phyloP scores from a whole-genome alignment of 2,329 filamentous ascomycete species.

The Hymenoscyphus fraxineus region DNA sequence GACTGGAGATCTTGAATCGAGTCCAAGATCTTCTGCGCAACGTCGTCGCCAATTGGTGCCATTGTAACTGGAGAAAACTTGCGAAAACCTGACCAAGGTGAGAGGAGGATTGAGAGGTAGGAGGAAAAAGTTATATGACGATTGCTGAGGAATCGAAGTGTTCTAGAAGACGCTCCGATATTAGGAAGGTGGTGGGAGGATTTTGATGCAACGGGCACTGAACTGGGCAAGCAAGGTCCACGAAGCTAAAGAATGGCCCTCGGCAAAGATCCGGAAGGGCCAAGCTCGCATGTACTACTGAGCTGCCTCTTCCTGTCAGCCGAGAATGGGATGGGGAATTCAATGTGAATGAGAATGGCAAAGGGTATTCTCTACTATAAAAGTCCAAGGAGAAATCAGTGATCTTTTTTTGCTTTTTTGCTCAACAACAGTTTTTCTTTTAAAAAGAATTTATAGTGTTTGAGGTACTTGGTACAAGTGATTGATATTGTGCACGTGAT shows the following conservation, averaged over 20 bases:
- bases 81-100: conserved; percentile 30
- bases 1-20: conserved; percentile 79
- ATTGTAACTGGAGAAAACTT: conserved; percentile 51
- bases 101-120: conserved; percentile 12
- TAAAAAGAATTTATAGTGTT: no score
- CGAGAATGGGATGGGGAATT: background rate
- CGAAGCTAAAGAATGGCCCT: conserved; percentile 3
- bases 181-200: conserved; percentile 13
- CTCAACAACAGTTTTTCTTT: no score
- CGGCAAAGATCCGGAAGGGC: background rate
- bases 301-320: conserved; percentile 9
- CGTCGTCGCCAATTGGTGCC: conserved; percentile 81
- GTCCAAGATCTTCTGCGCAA: conserved; percentile 77
- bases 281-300: background rate
- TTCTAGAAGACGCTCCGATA: conserved; percentile 20
- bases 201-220: conserved; percentile 13
- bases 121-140: conserved; percentile 1
- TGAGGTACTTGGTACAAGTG: no score
- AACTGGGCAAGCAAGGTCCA: conserved; percentile 1
- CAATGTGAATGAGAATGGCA: no score
- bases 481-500: no score
- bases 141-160: conserved; percentile 12
- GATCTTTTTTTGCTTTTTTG: no score
- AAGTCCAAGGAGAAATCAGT: no score
- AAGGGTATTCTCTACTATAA: no score